phyloP scores from a whole-genome alignment of 2,329 filamentous ascomycete species.

The Pseudovirgaria hyperparasitica region DNA sequence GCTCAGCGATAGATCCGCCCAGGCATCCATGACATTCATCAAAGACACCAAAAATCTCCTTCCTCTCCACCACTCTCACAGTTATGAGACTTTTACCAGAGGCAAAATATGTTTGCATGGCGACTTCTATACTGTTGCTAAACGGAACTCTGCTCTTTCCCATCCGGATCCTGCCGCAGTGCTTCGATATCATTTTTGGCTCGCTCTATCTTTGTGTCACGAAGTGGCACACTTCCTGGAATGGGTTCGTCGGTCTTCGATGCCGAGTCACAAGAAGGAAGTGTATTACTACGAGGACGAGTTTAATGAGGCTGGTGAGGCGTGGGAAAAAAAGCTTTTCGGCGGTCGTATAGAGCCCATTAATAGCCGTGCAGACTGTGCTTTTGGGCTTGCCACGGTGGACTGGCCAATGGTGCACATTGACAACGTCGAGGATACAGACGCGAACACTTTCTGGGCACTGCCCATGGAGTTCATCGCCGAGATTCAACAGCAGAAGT shows the following conservation, averaged over 20 bases:
- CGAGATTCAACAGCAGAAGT: slow-evolving; percentile 23
- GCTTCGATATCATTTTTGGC: slow-evolving; percentile 26
- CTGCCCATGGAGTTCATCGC: slow-evolving; percentile 27
- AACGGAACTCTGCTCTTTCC: slow-evolving; percentile 21
- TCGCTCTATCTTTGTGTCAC: slow-evolving; percentile 24
- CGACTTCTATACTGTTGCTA: slow-evolving; percentile 28
- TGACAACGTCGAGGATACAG: slow-evolving; percentile 24
- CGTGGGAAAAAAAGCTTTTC: slow-evolving; percentile 26
- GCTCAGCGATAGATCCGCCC: slow-evolving; percentile 20
- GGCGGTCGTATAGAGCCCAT: slow-evolving; percentile 26
- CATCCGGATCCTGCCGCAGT: slow-evolving; percentile 28
- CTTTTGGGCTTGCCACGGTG: slow-evolving; percentile 22
- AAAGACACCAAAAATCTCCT: slow-evolving; percentile 24
- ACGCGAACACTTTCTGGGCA: slow-evolving; percentile 24
- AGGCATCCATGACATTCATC: slow-evolving; percentile 25
- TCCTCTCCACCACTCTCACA: no score
- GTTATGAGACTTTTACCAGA: no score
- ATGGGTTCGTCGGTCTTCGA: no score
- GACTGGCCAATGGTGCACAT: slow-evolving; percentile 22
- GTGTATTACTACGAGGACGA: slow-evolving; percentile 26
- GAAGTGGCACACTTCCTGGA: slow-evolving; percentile 29
- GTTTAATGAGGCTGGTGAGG: slow-evolving; percentile 27
- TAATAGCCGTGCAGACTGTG: slow-evolving; percentile 24
- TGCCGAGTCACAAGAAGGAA: slow-evolving; percentile 23
- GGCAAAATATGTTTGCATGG: slow-evolving; percentile 26